These are phyloP conservation scores for Epichloe typhina DNA, from an alignment of 2,329 filamentous ascomycete genomes.

Conservation along the genomic window DNA sequence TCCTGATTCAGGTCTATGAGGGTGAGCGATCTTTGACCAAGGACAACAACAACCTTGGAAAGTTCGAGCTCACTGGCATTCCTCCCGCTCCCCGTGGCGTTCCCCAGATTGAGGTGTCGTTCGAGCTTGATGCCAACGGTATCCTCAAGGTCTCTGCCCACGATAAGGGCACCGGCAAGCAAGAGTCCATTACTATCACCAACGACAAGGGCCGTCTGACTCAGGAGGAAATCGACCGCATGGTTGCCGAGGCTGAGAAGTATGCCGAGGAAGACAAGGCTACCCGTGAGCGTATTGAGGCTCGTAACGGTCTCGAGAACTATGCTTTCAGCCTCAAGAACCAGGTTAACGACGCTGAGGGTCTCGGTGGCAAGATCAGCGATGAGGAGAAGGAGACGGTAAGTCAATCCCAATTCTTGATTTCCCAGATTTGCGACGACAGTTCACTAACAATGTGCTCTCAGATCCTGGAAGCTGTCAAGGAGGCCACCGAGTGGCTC, in stretches of 20 bases:
- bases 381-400: constrained; percentile 96
- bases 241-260: constrained; percentile 97
- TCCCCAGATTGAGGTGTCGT: constrained; percentile 95
- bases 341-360: constrained; percentile 94
- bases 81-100: constrained; percentile 90
- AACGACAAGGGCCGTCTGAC: constrained; percentile 98
- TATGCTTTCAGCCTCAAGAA: constrained; percentile 99
- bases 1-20: constrained; percentile 91
- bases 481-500: constrained; percentile 94
- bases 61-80: constrained; percentile 95
- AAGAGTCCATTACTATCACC: constrained; percentile 94
- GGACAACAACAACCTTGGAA: constrained; percentile 94
- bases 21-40: constrained; percentile 90
- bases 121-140: constrained; percentile 96
- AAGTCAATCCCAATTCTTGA: constrained; percentile 23
- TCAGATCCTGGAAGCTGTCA: constrained; percentile 81
- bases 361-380: constrained; percentile 94
- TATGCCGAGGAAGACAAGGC: constrained; percentile 99
- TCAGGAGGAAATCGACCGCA: constrained; percentile 95
- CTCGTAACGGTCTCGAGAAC: constrained; percentile 94
- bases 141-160: constrained; percentile 92
- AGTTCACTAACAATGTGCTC: constrained; percentile 24
- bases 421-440: not conserved
- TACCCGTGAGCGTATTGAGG: constrained; percentile 90
- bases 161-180: constrained; percentile 97